phyloP scores from a whole-genome alignment of 345 rosid species.

The Moricandia moricandioides region DNA sequence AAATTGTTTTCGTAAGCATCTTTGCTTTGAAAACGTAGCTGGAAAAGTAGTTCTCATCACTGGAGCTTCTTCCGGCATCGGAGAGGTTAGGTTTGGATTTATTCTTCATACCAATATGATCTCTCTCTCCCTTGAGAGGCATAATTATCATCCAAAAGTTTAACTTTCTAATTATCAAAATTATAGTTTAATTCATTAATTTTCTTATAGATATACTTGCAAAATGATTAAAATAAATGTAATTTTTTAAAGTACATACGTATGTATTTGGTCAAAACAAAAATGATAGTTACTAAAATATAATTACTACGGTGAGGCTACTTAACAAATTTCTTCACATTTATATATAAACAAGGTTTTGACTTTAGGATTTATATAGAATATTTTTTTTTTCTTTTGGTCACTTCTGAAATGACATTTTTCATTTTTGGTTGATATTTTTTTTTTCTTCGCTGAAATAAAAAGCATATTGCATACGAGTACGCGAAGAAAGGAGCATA shows the following conservation, averaged over 20 bases:
- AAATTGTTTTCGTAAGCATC: background rate
- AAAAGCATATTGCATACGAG: background rate
- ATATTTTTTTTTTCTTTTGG: background rate
- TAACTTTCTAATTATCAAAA: too few species aligned
- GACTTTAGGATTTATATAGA: background rate
- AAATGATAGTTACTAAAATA: background rate
- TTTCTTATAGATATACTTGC: background rate
- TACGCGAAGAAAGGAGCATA: background rate
- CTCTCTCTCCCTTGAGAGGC: background rate
- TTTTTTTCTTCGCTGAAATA: background rate
- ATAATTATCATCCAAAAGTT: background rate
- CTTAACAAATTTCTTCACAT: background rate
- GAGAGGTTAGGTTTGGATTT: background rate
- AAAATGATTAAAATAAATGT: background rate
- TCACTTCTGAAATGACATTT: background rate
- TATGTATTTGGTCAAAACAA: background rate
- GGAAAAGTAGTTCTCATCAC: background rate
- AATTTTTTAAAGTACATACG: too few species aligned
- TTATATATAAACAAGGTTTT: background rate
- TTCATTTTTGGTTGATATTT: background rate
- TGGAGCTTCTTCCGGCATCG: constrained; percentile 1
- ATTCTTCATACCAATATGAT: background rate
- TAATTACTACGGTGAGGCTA: too few species aligned
- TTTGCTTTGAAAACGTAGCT: background rate
- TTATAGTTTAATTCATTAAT: too few species aligned